Evolutionary conservation across 352 stramenopile genomes (phyloP), one percentile per base, ranked within the genome.

Genomic region (Phytopythium vexans): DNA sequence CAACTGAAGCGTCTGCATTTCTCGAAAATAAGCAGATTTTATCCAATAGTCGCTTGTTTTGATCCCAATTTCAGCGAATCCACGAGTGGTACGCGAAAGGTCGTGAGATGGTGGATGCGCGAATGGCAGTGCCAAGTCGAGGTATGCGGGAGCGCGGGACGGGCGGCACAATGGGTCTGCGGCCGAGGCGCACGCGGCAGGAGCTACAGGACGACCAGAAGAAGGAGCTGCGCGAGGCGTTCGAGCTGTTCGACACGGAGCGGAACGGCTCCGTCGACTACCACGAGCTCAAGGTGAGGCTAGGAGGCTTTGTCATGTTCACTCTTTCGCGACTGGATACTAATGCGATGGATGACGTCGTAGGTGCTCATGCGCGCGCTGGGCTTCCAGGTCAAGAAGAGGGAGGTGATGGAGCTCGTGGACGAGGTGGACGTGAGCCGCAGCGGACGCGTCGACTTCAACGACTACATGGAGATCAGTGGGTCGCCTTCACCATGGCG

Each of bases 171-270:
- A 16, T 49, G 35, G 35, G 33, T 7, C 51, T 15, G 63, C 54
- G 34, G 36, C 53, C 37, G 39, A 73, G 80, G n/a, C 67, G 80
- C 21, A 49, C 68, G 31, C 82, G 79, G 12, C 80, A 92, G 50
- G 82, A 94, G 68, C 66, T 92, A 10, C 74, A 68, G 15, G 82
- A 92, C 15, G 84, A 92, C 41, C 82, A 94, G 67, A 89, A 91
- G 59, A 89, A 90, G 41, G 92, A 98, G 68, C 75, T 98, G 1
- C 74, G 81, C 48, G 93, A 98, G 52, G 89, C 92, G 6, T 98
- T 98, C 49, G 89, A 96, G 46, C 79, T 98, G 39, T 98, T 98
- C 52, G 93, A 98, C 71, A 79, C 77, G 15, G 89, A 97, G 53
- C 94, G 96, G 65, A 88, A 77, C 44, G 89, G 90, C 6, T 82